Evolutionary conservation across 441 rosid species (phyloP), one percentile per base, ranked within the genome.

Genomic region (Erodium texanum): DNA sequence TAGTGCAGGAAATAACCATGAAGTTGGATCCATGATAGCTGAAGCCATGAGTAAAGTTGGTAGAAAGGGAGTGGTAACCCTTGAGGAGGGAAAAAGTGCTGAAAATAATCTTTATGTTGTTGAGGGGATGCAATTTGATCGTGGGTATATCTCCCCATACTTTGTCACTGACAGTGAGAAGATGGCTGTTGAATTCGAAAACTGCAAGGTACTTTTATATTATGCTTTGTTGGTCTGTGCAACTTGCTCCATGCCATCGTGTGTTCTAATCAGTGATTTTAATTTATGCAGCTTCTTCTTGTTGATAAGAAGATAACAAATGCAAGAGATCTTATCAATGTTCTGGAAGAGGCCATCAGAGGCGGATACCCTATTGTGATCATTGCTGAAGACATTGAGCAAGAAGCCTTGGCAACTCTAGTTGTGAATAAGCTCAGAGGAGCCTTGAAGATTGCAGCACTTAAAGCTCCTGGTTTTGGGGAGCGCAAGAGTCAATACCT

Each of bases 71-170:
- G 99, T 94, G 67, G 96, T 94, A 58, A 94, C 97, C 12, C 95
- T 94, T 43, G 97, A 94, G 79, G 97, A 91, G 82, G 99, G 99
- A 14, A 91, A 86, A 81, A 91, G 99, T 61, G 94, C 97, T 0
- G 99, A 94, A 50, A 94, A 94, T 77, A 82, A 72, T 16, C 93
- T 94, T n/a, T 94, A 94, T 71, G 96, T 92, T 11, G 98, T 94
- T 52, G 99, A 94, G 81, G 99, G 99, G 73, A 94, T 92, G 99
- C 99, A 94, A 68, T 94, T 94, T 74, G 99, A 92, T 24, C 93
- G 97, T 9, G 99, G 99, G 72, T 94, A 91, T 67, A 89, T 89
- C 71, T 94, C 99, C 11, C 99, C 99, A 6, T 94, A 89, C 80
- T 94, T 91, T 62, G 97, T 94, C 6, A 94, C 97, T 0, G 97